Evolutionary conservation across 2,329 filamentous ascomycete species (phyloP), one percentile per base, ranked within the genome.

Genomic region (Hymenoscyphus scutula): DNA sequence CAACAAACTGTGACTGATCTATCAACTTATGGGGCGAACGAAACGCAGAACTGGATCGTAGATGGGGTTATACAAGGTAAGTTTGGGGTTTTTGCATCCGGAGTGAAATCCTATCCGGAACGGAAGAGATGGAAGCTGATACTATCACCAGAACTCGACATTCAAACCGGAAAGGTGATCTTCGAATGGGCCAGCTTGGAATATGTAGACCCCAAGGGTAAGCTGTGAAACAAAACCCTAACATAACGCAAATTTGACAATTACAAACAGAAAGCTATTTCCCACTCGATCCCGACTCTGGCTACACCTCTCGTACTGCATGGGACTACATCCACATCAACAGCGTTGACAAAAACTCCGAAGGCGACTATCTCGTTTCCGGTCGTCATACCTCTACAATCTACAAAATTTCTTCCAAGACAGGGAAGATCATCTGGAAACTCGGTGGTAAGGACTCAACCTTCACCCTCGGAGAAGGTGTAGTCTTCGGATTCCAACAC

Each of bases 251-350:
- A 48, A 23, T 3, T 27, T 54, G n/a, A 54, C 25, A 48, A 7
- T 19, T 15, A 8, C 7, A n/a, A 27, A 30, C 25, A 54, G 51
- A 54, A 17, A 54, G 51, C 25, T 27, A 27, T 29, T 70, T 78
- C 23, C 32, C 34, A 30, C 32, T 62, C 7, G 45, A 34, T 17
- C 4, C n/a, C n/a, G 60, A 61, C n/a, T 53, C 25, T 13, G 34
- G 56, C 34, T 61, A 80, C 1, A 84, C 78, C 76, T 54, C 51
- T 27, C 51, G 51, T 11, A 32, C 25, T 3, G 51, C 51, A 54
- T 54, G 51, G 51, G 82, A 84, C 67, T 84, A 80, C 71, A 83
- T 84, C 73, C 82, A 84, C 70, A 79, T 84, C 70, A 84, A 82
- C 71, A 81, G 79, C 53, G 74, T 83, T 61, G 79, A 81, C 69